Base-by-base conservation (phyloP, 768 basidiomycete species). In the Termitomyces sp. region DNA sequence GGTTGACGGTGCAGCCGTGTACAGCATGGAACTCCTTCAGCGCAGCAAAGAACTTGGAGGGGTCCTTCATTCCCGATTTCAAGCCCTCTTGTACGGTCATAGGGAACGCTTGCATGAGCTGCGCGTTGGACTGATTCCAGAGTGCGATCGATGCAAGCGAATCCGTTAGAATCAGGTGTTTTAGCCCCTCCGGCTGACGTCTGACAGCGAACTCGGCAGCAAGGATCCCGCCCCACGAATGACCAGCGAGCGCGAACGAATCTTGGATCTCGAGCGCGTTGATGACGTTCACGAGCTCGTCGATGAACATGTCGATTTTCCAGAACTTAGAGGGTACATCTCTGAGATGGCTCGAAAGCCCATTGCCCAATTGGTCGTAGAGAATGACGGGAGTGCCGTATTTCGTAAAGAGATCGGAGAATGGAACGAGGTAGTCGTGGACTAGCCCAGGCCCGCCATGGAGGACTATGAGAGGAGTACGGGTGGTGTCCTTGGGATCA, bases 201-300 rank as follows among this genome's bases (percentile, higher is more conserved):
- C 69, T 63, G 40, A 74, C 68, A 7, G 64, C 78, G 51, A 76
- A 80, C 41, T 79, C 74, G 5, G 70, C 61, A 0, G 71, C 81
- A 9, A 85, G 71, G 70, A 82, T 82, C 1, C 78, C 82, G 13
- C 84, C 59, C 83, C 83, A 84, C 5, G 81, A 83, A 50, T 85
- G 84, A 0, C 85, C 85, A 1, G 77, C 61, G 1, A 85, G 64
- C 61, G 78, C 73, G 65, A 77, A 85, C n/a, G 66, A 61, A 5
- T 67, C 63, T 9, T 66, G 46, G 59, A 84, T 75, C 0, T 69
- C 73, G 20, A 86, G 70, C 23, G 79, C 62, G 4, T 63, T 48
- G 26, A 85, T 55, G 9, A 86, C 62, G 55, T 82, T 83, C 30
- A 75, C 73, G 36, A 86, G 78, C 70, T 86, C 81, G 44, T 78